These are phyloP conservation scores for Colletotrichum camelliae DNA, from an alignment of 2,329 filamentous ascomycete genomes.

Conservation along the genomic window DNA sequence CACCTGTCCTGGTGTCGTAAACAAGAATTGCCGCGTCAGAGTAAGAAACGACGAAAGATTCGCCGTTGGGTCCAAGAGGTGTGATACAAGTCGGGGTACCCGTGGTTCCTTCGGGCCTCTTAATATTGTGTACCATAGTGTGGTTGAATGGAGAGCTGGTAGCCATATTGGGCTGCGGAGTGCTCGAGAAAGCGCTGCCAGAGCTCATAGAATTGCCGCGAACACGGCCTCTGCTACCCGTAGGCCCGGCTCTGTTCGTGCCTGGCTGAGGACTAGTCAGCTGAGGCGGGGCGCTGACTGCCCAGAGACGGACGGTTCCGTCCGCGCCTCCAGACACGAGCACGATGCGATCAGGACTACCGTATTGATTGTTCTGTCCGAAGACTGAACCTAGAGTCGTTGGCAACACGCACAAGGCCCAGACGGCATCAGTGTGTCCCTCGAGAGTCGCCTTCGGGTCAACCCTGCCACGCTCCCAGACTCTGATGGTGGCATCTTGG, in stretches of 20 bases:
- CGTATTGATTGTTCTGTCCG: conserved; percentile 75
- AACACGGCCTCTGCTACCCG: conserved; percentile 71
- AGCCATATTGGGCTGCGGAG: conserved; percentile 86
- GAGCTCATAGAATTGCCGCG: conserved; percentile 94
- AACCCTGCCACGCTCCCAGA: conserved; percentile 94
- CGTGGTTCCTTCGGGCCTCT: conserved; percentile 66
- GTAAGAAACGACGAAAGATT: conserved; percentile 92
- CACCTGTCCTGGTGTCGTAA: conserved; percentile 90
- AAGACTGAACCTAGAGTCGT: conserved; percentile 82
- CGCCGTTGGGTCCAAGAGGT: conserved; percentile 81
- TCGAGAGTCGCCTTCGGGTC: conserved; percentile 95
- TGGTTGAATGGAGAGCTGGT: conserved; percentile 87
- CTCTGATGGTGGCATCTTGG: conserved; percentile 88
- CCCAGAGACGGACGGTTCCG: conserved; percentile 91
- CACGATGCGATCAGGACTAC: conserved; percentile 83
- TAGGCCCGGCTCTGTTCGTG: conserved; percentile 59
- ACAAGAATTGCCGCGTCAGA: conserved; percentile 88
- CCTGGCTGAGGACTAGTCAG: conserved; percentile 80
- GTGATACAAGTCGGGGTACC: conserved; percentile 91
- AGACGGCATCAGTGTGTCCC: conserved; percentile 94
- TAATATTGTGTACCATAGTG: conserved; percentile 86
- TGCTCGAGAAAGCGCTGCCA: conserved; percentile 88
- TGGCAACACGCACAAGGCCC: conserved; percentile 92
- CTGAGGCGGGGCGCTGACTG: conserved; percentile 88
- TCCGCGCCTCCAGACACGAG: conserved; percentile 93